phyloP scores from a whole-genome alignment of 805 yeast species.

The Candida bentonensis region DNA sequence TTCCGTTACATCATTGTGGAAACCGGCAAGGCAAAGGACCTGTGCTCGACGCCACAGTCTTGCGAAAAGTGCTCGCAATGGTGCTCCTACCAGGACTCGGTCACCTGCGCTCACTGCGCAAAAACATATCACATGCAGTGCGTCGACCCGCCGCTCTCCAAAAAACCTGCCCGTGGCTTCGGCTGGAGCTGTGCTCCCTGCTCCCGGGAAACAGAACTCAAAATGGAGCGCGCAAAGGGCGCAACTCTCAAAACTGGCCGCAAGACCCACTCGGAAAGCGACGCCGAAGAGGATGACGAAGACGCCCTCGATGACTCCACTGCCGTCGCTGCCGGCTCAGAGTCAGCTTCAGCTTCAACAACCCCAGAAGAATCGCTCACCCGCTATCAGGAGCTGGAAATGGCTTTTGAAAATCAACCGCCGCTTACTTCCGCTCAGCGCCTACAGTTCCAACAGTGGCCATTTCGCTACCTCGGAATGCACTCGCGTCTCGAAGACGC shows the following conservation, averaged over 20 bases:
- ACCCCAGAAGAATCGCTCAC: conserved; percentile 2
- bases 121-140: conserved; percentile 67
- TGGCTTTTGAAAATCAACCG: conserved; percentile 17
- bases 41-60: conserved; percentile 47
- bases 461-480: conserved; percentile 63
- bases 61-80: conserved; percentile 76
- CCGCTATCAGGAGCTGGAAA: conserved; percentile 15
- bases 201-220: conserved; percentile 38
- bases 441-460: conserved; percentile 37
- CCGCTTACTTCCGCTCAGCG: conserved; percentile 16
- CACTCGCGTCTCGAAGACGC: conserved; percentile 66
- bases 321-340: not conserved
- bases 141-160: conserved; percentile 66
- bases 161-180: conserved; percentile 75
- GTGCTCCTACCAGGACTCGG: conserved; percentile 62
- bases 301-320: not conserved
- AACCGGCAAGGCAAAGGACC: conserved; percentile 45
- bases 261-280: not conserved
- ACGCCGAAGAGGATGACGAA: not conserved
- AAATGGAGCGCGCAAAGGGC: not conserved
- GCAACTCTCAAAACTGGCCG: not conserved
- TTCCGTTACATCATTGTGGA: conserved; percentile 69
- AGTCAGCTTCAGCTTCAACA: not conserved
- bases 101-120: conserved; percentile 68
- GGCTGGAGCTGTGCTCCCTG: conserved; percentile 85